phyloP scores from a whole-genome alignment of 176 grass and related monocot genomes.

The Oryza longistaminata region DNA sequence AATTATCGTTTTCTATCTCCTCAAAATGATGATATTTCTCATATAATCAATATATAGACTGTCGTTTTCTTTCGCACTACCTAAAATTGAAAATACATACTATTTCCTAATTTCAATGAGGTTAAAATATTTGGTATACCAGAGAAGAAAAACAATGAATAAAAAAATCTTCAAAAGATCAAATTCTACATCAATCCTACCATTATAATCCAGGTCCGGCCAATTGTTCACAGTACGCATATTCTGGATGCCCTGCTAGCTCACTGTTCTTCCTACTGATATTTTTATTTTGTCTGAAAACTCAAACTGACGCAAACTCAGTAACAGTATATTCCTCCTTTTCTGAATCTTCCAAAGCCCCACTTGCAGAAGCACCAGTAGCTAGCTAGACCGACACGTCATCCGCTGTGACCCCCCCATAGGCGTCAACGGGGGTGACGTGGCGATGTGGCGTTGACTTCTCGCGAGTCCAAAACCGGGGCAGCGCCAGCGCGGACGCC shows the following conservation, averaged over 20 bases:
- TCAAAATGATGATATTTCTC: too few species aligned
- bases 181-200: not conserved
- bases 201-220: not conserved
- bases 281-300: not conserved
- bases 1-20: too few species aligned
- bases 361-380: not conserved
- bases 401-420: not conserved
- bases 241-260: not conserved
- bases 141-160: too few species aligned
- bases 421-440: not conserved
- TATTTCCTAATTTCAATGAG: too few species aligned
- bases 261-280: not conserved
- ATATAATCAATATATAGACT: too few species aligned
- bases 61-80: too few species aligned
- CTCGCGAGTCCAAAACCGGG: not conserved
- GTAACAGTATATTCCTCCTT: not conserved
- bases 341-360: not conserved
- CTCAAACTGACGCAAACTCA: not conserved
- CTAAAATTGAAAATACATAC: too few species aligned
- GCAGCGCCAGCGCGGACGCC: not conserved
- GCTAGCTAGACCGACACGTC: not conserved
- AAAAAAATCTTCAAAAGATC: too few species aligned
- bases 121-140: too few species aligned
- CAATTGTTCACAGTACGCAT: not conserved
- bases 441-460: not conserved